These are phyloP conservation scores for Thelephora aurantiotincta DNA, from an alignment of 768 basidiomycete genomes.

Conservation along the genomic window DNA sequence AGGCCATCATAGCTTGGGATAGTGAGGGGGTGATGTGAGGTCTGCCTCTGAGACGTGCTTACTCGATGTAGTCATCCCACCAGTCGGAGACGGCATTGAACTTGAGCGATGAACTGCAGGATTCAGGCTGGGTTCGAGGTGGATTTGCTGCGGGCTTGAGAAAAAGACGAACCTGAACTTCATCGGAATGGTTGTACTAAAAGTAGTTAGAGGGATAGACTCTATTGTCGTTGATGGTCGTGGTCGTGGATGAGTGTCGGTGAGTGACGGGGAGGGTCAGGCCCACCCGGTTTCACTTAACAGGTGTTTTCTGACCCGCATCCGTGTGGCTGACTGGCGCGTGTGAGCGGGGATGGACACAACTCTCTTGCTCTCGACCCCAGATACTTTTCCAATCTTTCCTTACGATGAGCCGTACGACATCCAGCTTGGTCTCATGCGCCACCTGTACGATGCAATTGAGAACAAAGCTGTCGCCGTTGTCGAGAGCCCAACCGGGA, in stretches of 20 bases:
- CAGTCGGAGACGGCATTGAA: slow-evolving; percentile 88
- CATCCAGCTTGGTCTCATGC: slow-evolving; percentile 84
- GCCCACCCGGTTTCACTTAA: too few relatives aligned
- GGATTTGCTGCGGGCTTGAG: not conserved
- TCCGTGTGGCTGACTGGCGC: too few relatives aligned
- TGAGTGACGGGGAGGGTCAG: too few relatives aligned
- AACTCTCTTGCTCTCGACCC: slow-evolving; percentile 34
- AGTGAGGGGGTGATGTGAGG: not conserved
- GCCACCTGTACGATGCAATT: slow-evolving; percentile 67
- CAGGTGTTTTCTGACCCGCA: too few relatives aligned
- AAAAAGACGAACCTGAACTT: slow-evolving; percentile 39
- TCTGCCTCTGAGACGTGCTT: slow-evolving; percentile 17
- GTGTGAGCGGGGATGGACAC: too few relatives aligned
- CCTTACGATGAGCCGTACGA: slow-evolving; percentile 68
- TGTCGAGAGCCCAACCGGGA: slow-evolving; percentile 83
- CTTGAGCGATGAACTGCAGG: slow-evolving; percentile 60
- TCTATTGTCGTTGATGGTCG: too few relatives aligned
- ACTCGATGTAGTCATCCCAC: slow-evolving; percentile 90
- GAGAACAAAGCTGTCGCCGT: slow-evolving; percentile 67
- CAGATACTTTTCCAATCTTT: slow-evolving; percentile 59
- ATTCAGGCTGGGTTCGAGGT: not conserved
- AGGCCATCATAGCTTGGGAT: slow-evolving; percentile 60
- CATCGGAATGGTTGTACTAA: slow-evolving; percentile 20
- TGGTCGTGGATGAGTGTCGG: too few relatives aligned
- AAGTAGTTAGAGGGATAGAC: too few relatives aligned